Evolutionary conservation across 352 stramenopile genomes (phyloP).

Genomic region (Phytophthora vignae): DNA sequence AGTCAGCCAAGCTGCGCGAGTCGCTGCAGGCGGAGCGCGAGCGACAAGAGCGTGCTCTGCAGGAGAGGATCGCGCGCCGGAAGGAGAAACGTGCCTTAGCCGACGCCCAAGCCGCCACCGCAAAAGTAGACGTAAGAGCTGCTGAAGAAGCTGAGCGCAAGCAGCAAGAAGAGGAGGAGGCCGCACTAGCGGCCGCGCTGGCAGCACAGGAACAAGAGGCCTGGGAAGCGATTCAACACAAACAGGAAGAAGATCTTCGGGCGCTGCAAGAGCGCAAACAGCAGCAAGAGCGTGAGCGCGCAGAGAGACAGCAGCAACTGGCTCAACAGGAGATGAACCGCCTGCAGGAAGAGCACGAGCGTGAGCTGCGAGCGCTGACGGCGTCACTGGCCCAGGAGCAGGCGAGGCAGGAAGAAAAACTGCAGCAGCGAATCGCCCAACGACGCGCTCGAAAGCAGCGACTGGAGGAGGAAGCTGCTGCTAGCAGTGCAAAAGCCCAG

Average conservation of each 20-base stretch:
- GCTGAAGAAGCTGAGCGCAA: conserved; percentile 42
- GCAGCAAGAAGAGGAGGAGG: conserved; percentile 44
- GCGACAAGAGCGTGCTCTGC: conserved; percentile 58
- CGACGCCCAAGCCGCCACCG: conserved; percentile 5
- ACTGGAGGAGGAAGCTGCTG: conserved; percentile 46
- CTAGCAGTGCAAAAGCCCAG: conserved; percentile 9
- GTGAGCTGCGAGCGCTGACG: conserved; percentile 55
- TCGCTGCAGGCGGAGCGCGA: conserved; percentile 47
- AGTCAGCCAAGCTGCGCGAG: conserved; percentile 37
- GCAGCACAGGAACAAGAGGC: conserved; percentile 46
- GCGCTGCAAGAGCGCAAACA: conserved; percentile 47
- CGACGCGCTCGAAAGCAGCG: conserved; percentile 57
- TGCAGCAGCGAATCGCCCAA: conserved; percentile 70
- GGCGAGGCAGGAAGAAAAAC: conserved; percentile 66
- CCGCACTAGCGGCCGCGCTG: conserved; percentile 28
- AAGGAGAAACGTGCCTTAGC: conserved; percentile 46
- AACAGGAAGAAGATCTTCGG: conserved; percentile 52
- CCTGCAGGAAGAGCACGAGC: conserved; percentile 65
- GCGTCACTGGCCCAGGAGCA: conserved; percentile 62
- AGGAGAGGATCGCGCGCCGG: conserved; percentile 64
- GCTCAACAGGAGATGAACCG: conserved; percentile 64
- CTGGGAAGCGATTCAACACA: conserved; percentile 42
- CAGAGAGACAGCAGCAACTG: conserved; percentile 44
- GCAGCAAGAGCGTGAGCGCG: conserved; percentile 38
- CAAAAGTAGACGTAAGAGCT: conserved; percentile 20